These are phyloP conservation scores for Claviceps capensis DNA, from an alignment of 2,329 filamentous ascomycete genomes.

Conservation along the genomic window DNA sequence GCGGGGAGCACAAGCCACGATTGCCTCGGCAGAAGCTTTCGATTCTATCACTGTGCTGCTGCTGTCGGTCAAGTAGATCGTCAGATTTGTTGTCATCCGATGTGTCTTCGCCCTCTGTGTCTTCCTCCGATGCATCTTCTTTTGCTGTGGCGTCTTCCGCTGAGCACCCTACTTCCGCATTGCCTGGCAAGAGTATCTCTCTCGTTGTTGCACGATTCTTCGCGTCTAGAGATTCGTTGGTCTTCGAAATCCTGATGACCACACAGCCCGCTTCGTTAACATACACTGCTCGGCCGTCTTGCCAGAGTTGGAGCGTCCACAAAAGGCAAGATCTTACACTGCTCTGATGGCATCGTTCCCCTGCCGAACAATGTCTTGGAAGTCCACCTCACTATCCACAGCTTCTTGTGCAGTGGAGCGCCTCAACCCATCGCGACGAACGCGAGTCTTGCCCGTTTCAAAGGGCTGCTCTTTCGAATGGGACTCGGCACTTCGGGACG, in stretches of 20 bases:
- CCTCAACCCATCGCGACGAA: constrained; percentile 7
- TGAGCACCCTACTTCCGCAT: constrained; percentile 1
- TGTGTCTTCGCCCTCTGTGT: too few species aligned
- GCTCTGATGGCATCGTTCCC: not conserved
- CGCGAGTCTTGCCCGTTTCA: constrained; percentile 15
- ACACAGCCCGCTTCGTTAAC: not conserved
- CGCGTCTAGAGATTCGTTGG: not conserved
- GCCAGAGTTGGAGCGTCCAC: not conserved
- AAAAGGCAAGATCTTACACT: not conserved
- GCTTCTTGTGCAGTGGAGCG: constrained; percentile 12
- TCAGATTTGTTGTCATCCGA: too few species aligned
- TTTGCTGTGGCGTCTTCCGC: not conserved
- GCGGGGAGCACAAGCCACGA: constrained; percentile 17
- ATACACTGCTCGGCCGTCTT: not conserved
- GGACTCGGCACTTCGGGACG: constrained; percentile 13
- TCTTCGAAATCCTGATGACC: not conserved
- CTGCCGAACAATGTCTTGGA: constrained; percentile 11
- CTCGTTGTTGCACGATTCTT: not conserved
- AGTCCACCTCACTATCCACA: constrained; percentile 13
- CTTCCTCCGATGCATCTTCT: too few species aligned
- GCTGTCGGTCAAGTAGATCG: constrained; percentile 3
- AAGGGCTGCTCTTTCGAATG: constrained; percentile 8
- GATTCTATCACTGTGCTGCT: constrained; percentile 1
- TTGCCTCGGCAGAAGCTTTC: constrained; percentile 9
- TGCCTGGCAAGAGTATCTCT: constrained; percentile 7